Evolutionary conservation across 148 eudicot species (phyloP).

Genomic region (Spergularia marina): DNA sequence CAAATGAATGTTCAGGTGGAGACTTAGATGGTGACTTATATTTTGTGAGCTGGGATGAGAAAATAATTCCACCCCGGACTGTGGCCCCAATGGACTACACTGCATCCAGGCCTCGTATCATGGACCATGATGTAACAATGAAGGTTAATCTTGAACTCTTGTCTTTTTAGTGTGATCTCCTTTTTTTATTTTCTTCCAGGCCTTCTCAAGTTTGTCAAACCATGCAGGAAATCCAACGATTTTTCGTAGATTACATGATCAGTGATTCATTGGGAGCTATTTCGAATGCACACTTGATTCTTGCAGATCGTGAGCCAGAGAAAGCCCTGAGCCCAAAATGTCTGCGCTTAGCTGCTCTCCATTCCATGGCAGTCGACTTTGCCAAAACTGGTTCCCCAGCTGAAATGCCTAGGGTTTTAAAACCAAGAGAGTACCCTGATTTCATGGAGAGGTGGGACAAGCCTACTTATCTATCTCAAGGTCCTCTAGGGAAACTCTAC

Average conservation of each 20-base stretch:
- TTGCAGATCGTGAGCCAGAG: slow-evolving; percentile 80
- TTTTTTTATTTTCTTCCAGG: not conserved
- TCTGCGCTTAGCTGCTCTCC: slow-evolving; percentile 71
- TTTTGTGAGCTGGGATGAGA: slow-evolving; percentile 88
- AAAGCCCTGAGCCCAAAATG: slow-evolving; percentile 81
- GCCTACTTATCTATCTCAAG: slow-evolving; percentile 63
- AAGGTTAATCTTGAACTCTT: slow-evolving; percentile 44
- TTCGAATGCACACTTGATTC: slow-evolving; percentile 87
- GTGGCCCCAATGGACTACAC: slow-evolving; percentile 95
- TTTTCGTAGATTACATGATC: slow-evolving; percentile 94
- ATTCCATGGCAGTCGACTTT: slow-evolving; percentile 98
- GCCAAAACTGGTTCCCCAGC: slow-evolving; percentile 96
- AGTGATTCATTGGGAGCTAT: slow-evolving; percentile 78
- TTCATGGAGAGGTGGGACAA: slow-evolving; percentile 90
- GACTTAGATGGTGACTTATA: slow-evolving; percentile 95
- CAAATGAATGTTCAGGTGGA: slow-evolving; percentile 98
- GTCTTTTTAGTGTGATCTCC: not conserved
- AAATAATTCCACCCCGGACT: slow-evolving; percentile 58
- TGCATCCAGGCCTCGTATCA: slow-evolving; percentile 76
- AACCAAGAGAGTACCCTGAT: slow-evolving; percentile 84
- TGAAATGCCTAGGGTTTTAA: slow-evolving; percentile 73
- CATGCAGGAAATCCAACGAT: slow-evolving; percentile 84
- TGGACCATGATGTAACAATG: slow-evolving; percentile 89
- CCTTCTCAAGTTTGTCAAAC: slow-evolving; percentile 10
- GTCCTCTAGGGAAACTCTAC: slow-evolving; percentile 74